phyloP scores from a whole-genome alignment of 2,329 filamentous ascomycete genomes.

The Pseudocercospora fijiensis region DNA sequence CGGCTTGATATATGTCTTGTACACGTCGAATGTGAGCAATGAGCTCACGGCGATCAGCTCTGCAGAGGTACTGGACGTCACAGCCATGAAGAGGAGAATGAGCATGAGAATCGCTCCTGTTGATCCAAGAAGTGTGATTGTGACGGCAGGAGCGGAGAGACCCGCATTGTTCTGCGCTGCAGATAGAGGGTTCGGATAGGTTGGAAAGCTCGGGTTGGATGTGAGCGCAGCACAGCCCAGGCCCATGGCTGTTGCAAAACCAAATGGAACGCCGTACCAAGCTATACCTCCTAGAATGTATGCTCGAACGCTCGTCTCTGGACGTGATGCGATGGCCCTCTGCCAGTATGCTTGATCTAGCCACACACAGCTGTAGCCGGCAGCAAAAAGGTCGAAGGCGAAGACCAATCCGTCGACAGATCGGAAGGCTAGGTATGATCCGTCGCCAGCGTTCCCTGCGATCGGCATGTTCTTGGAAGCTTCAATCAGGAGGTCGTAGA shows the following conservation, averaged over 20 bases:
- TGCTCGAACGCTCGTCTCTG: slow-evolving; percentile 41
- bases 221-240: slow-evolving; percentile 49
- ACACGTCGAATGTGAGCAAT: slow-evolving; percentile 46
- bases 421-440: slow-evolving; percentile 44
- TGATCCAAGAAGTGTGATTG: slow-evolving; percentile 36
- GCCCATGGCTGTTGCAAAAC: slow-evolving; percentile 50
- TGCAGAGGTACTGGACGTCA: slow-evolving; percentile 38
- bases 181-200: slow-evolving; percentile 40
- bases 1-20: slow-evolving; percentile 45
- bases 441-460: slow-evolving; percentile 40
- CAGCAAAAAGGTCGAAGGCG: slow-evolving; percentile 37
- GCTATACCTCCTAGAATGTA: slow-evolving; percentile 47
- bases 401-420: slow-evolving; percentile 48
- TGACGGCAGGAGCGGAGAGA: slow-evolving; percentile 35
- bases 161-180: slow-evolving; percentile 32
- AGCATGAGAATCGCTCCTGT: slow-evolving; percentile 36
- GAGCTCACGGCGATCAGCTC: slow-evolving; percentile 40
- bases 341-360: slow-evolving; percentile 47
- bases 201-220: slow-evolving; percentile 46
- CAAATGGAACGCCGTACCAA: slow-evolving; percentile 52
- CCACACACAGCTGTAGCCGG: slow-evolving; percentile 39
- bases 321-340: slow-evolving; percentile 44
- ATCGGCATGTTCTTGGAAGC: slow-evolving; percentile 42
- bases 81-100: slow-evolving; percentile 39
- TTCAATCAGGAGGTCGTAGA: slow-evolving; percentile 44